phyloP scores from a whole-genome alignment of 164 flowering plant genomes.

The Sextonia rubra region DNA sequence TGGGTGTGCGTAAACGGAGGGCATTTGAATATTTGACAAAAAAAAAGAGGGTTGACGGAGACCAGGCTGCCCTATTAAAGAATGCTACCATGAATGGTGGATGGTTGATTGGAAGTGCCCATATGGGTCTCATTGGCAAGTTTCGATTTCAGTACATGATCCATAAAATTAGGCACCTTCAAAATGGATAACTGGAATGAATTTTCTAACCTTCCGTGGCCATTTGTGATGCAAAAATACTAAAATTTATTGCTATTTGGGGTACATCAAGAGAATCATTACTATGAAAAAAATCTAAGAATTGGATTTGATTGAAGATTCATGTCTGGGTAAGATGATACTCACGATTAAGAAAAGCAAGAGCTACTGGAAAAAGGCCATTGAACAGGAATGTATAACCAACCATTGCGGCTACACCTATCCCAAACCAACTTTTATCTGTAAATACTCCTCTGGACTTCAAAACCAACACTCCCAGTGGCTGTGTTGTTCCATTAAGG shows the following conservation, averaged over 20 bases:
- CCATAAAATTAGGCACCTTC: too few species aligned
- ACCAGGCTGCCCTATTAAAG: too few species aligned
- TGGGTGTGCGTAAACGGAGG: too few species aligned
- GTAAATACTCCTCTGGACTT: constrained; percentile 15
- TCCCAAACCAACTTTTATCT: constrained; percentile 29
- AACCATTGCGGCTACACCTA: constrained; percentile 26
- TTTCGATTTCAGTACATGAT: too few species aligned
- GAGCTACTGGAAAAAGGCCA: constrained; percentile 24
- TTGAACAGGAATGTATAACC: constrained; percentile 33
- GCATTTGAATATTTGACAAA: too few species aligned
- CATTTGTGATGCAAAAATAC: background rate
- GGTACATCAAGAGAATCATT: too few species aligned
- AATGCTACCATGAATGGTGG: too few species aligned
- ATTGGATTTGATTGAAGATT: background rate
- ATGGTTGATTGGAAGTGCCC: too few species aligned
- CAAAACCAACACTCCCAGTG: constrained; percentile 24
- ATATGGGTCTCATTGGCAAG: too few species aligned
- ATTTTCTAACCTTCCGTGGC: background rate
- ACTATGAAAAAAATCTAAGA: background rate
- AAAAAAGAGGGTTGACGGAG: too few species aligned
- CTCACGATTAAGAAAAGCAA: constrained; percentile 30
- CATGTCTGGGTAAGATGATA: background rate
- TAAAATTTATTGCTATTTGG: background rate
- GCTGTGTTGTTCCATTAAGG: background rate
- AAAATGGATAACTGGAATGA: too few species aligned